These are phyloP conservation scores for Inga leiocalycina DNA, from an alignment of 306 rosid species.

Conservation along the genomic window DNA sequence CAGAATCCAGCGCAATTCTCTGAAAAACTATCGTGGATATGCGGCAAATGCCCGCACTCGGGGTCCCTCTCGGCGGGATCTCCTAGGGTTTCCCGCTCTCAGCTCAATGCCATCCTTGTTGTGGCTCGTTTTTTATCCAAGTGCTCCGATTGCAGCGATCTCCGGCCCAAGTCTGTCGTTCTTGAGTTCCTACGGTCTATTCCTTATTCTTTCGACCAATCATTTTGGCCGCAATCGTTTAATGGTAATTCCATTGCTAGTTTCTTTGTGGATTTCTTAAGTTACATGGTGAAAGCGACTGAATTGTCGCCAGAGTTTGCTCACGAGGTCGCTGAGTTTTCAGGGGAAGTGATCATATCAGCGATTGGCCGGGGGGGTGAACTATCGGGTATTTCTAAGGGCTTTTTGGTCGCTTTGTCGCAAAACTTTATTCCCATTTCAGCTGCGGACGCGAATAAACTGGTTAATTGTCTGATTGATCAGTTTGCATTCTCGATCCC, in stretches of 20 bases:
- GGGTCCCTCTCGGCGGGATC: constrained; percentile 71
- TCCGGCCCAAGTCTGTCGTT: constrained; percentile 68
- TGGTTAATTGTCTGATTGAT: constrained; percentile 63
- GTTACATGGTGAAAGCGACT: constrained; percentile 60
- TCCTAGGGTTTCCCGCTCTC: constrained; percentile 81
- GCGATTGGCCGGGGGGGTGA: constrained; percentile 53
- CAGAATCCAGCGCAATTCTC: constrained; percentile 71
- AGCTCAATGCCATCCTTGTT: constrained; percentile 92
- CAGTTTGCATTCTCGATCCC: constrained; percentile 52
- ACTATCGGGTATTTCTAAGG: constrained; percentile 60
- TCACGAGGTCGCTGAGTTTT: constrained; percentile 55
- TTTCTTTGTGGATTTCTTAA: constrained; percentile 64
- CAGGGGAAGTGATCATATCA: constrained; percentile 59
- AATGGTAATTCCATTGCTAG: constrained; percentile 59
- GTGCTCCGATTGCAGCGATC: constrained; percentile 68
- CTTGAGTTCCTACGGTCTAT: constrained; percentile 75
- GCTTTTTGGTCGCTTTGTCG: constrained; percentile 68
- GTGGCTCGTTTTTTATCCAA: constrained; percentile 81
- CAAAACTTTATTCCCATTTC: constrained; percentile 68
- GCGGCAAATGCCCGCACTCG: constrained; percentile 78
- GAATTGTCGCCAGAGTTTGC: constrained; percentile 72
- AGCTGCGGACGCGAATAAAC: constrained; percentile 57
- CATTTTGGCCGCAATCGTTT: constrained; percentile 87
- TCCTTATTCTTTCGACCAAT: constrained; percentile 64
- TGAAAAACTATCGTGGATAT: constrained; percentile 85